Conservation (phyloP, 352 stramenopile genomes). For the Pythium utonaiense region DNA sequence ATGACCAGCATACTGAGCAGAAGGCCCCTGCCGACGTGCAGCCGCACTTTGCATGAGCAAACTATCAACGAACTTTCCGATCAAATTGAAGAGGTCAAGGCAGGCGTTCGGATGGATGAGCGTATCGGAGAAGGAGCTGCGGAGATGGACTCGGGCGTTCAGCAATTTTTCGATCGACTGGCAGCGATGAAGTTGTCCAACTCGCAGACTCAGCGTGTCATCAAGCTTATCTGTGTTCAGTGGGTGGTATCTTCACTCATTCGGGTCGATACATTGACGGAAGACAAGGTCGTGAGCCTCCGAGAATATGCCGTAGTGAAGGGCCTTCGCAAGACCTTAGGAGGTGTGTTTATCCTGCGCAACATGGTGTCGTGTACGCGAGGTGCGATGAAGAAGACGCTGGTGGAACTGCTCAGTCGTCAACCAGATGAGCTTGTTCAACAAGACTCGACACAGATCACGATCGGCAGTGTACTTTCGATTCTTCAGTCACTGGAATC, state of each 20-base stretch:
- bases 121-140: not conserved
- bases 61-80: not conserved
- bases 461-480: not conserved
- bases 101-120: not conserved
- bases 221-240: slow-evolving; percentile 14
- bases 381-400: slow-evolving; percentile 46
- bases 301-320: not conserved
- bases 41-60: not conserved
- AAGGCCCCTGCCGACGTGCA: not conserved
- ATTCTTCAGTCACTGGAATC: slow-evolving; percentile 3
- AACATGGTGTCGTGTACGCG: slow-evolving; percentile 48
- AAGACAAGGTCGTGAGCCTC: not conserved
- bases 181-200: slow-evolving; percentile 25
- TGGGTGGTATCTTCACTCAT: slow-evolving; percentile 13
- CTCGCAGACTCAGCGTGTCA: slow-evolving; percentile 21
- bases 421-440: not conserved
- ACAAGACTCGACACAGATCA: not conserved
- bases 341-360: slow-evolving; percentile 23
- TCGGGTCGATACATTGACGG: not conserved
- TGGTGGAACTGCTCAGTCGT: slow-evolving; percentile 11
- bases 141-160: not conserved
- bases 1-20: not conserved
- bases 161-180: slow-evolving; percentile 13
- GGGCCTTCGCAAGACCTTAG: not conserved
- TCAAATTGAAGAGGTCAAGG: not conserved